Evolutionary conservation across 176 grass and related monocot species (phyloP), one percentile per base, ranked within the genome.

Genomic region (Pharus latifolius): DNA sequence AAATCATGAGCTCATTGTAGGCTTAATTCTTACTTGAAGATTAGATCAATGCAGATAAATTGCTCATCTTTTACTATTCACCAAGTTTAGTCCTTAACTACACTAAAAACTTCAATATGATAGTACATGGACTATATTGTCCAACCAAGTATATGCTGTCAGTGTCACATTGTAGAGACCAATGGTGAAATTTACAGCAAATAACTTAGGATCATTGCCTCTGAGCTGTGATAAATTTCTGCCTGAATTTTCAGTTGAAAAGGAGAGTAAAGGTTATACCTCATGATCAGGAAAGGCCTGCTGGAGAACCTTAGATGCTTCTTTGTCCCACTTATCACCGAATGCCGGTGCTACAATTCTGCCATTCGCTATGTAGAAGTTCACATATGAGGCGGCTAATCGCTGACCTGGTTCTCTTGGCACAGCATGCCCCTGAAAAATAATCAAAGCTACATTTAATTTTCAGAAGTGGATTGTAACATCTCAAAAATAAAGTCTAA

Each of bases 381-480:
- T 98, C 20, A 90, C 94, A 14, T 98, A 98, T 0, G 94, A 93
- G 47, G 94, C 89, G 3, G 94, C 84, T 67, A 98, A 26, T 41
- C 94, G 92, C 52, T 59, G 90, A 51, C 86, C 86, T 3, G 80
- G 45, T 3, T 58, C 55, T 67, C 94, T 93, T 26, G 78, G 63
- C 49, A 93, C 72, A 42, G 94, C 74, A 60, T 83, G 74, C 38
- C 48, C 89, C 94, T 98, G 82, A 78, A 65, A 85, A 27, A 37
- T 0, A 20, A 22, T 28, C 69, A 40, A 24, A 2, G 44, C 1
- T 8, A 7, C 8, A 11, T 40, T 16, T 15, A 12, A 16, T 51
- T 24, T 27, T 67, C 63, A 50, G 4, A 6, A 70, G 19, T 0
- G 18, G n/a, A n/a, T n/a, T n/a, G n/a, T n/a, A n/a, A n/a, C n/a